phyloP scores from a whole-genome alignment of 1,284 basidiomycete genomes.

The Rhizoctonia solani region DNA sequence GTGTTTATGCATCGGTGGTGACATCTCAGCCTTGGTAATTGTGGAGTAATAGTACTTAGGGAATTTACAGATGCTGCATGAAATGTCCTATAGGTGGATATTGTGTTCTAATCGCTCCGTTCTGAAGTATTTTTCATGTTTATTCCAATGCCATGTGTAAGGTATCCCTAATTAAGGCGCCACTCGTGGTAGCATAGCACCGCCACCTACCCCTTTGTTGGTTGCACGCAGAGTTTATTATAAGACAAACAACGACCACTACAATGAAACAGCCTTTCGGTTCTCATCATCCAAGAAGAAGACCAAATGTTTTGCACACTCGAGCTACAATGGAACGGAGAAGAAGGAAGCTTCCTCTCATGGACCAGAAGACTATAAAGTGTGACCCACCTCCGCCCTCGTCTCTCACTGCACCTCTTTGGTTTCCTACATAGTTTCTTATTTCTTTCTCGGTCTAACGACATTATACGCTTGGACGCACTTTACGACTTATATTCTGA shows the following conservation, averaged over 20 bases:
- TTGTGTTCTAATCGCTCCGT: no score
- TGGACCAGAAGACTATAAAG: background rate
- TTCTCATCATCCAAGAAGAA: constrained; percentile 1
- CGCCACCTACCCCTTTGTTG: constrained; percentile 7
- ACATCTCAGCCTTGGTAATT: no score
- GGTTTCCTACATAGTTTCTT: no score
- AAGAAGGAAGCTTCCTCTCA: background rate
- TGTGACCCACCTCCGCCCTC: background rate
- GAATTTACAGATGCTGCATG: no score
- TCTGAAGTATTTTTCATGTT: no score
- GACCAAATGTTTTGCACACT: background rate
- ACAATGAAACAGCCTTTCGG: background rate
- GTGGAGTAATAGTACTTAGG: no score
- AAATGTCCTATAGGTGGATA: no score
- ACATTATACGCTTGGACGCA: constrained; percentile 28
- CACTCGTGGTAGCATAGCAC: background rate
- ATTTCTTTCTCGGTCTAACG: constrained; percentile 22
- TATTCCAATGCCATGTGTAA: no score
- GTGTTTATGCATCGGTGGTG: no score
- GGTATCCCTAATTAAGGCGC: no score
- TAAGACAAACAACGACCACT: background rate
- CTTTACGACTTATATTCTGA: background rate
- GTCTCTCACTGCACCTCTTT: background rate
- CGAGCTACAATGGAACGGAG: constrained; percentile 8
- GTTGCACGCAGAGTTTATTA: background rate